A percentile compares a stretch with the other conserved stretches of the same genome.
These are phyloP conservation scores for Diaporthe australafricana DNA, from an alignment of 2,329 filamentous ascomycete species.

Conservation along the genomic window DNA sequence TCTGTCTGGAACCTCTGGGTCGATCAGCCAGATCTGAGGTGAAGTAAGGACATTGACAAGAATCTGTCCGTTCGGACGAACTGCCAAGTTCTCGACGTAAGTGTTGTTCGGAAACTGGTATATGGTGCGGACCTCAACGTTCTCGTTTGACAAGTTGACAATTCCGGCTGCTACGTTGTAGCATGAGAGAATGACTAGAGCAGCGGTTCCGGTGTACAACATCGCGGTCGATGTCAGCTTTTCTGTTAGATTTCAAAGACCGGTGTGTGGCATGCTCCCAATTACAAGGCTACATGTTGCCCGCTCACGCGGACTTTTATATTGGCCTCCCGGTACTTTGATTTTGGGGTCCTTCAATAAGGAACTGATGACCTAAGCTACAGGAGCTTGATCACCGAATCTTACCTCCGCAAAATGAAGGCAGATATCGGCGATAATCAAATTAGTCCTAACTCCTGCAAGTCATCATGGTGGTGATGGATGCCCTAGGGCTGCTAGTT, in stretches of 20 bases:
- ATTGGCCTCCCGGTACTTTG: background rate
- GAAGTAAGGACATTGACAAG: slow-evolving; percentile 47
- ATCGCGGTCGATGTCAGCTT: background rate
- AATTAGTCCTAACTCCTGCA: background rate
- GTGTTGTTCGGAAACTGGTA: slow-evolving; percentile 35
- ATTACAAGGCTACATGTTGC: background rate
- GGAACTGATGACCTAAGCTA: background rate
- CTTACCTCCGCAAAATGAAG: background rate
- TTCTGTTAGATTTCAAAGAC: background rate
- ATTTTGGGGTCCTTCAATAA: background rate
- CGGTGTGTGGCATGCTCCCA: background rate
- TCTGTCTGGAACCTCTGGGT: slow-evolving; percentile 41
- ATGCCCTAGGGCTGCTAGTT: background rate
- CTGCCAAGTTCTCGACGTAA: slow-evolving; percentile 49
- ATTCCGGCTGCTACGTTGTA: background rate
- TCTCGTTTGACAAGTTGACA: background rate
- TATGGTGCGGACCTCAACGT: slow-evolving; percentile 3
- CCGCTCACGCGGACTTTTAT: background rate
- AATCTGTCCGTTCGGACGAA: slow-evolving; percentile 50
- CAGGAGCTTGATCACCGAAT: background rate
- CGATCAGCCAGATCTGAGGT: slow-evolving; percentile 48
- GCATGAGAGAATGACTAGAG: slow-evolving; percentile 1
- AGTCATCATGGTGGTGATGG: background rate
- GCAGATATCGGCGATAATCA: background rate
- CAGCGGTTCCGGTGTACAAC: background rate